A percentile compares a stretch with the other conserved stretches of the same genome.
phyloP scores from a whole-genome alignment of 2,329 filamentous ascomycete genomes.

The Ascochyta pisi region DNA sequence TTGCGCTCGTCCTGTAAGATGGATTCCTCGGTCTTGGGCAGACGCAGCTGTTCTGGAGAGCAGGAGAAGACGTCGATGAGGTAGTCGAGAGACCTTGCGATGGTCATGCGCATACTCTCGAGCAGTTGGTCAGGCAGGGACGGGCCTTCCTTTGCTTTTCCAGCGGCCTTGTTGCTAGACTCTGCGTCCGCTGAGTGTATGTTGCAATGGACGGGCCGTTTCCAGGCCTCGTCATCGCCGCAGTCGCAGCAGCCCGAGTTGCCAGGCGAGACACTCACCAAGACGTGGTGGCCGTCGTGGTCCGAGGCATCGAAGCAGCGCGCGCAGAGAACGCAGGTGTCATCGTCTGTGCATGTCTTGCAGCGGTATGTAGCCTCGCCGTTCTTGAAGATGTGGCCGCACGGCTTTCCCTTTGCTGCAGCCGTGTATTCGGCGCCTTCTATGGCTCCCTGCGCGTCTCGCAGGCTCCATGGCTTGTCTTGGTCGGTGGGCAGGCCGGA shows the following conservation, averaged over 20 bases:
- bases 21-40: slow-evolving; percentile 81
- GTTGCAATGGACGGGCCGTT: slow-evolving; percentile 83
- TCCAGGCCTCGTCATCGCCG: slow-evolving; percentile 94
- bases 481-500: slow-evolving; percentile 66
- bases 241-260: slow-evolving; percentile 98
- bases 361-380: slow-evolving; percentile 95
- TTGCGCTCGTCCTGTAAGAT: slow-evolving; percentile 81
- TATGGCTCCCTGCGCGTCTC: slow-evolving; percentile 87
- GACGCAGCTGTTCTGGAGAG: slow-evolving; percentile 90
- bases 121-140: slow-evolving; percentile 76
- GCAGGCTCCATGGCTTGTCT: slow-evolving; percentile 73
- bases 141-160: slow-evolving; percentile 63
- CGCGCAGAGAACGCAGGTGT: slow-evolving; percentile 93
- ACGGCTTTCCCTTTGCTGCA: slow-evolving; percentile 88
- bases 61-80: slow-evolving; percentile 98
- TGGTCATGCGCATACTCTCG: slow-evolving; percentile 81
- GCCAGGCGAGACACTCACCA: slow-evolving; percentile 84
- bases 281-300: slow-evolving; percentile 90
- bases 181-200: slow-evolving; percentile 75
- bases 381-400: slow-evolving; percentile 94
- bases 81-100: slow-evolving; percentile 87
- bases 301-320: slow-evolving; percentile 95
- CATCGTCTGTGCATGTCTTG: slow-evolving; percentile 91
- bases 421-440: slow-evolving; percentile 96
- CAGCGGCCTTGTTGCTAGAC: slow-evolving; percentile 53